These are phyloP conservation scores for Pseudogymnoascus sp. DNA, from an alignment of 2,329 filamentous ascomycete genomes.

Conservation along the genomic window DNA sequence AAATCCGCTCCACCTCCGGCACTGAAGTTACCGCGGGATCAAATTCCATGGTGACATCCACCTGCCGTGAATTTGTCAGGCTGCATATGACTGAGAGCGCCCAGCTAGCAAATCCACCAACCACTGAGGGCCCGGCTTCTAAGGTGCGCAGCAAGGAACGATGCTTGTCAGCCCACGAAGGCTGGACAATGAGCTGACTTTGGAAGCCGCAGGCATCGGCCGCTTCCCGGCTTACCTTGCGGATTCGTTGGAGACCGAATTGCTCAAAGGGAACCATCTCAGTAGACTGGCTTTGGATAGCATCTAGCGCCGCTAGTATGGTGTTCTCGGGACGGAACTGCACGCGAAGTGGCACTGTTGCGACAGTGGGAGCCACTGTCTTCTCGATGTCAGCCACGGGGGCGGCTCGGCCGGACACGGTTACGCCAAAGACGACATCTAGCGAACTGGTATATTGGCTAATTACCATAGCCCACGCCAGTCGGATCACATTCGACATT, in stretches of 20 bases:
- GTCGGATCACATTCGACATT: too few relatives aligned
- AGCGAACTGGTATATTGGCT: conserved; percentile 2
- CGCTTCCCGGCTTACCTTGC: conserved; percentile 33
- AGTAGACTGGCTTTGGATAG: background rate
- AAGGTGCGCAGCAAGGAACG: too few relatives aligned
- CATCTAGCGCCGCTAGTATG: background rate
- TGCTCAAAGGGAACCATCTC: background rate
- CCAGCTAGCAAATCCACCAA: background rate
- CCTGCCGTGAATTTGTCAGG: background rate
- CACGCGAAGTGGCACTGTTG: background rate
- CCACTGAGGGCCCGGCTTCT: background rate
- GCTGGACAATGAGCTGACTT: conserved; percentile 32
- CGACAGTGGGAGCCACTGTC: background rate
- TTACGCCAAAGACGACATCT: conserved; percentile 15
- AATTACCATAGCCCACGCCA: conserved; percentile 11
- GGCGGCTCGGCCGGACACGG: conserved; percentile 15
- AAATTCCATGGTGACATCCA: background rate
- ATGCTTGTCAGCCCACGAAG: too few relatives aligned
- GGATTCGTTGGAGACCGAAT: conserved; percentile 33
- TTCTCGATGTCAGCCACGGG: background rate
- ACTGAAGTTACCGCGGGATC: background rate
- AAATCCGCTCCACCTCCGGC: too few relatives aligned
- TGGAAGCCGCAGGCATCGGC: conserved; percentile 33
- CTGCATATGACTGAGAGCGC: background rate
- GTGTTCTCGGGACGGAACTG: conserved; percentile 5